Evolutionary conservation across 495 filamentous ascomycete genomes (phyloP), one percentile per base, ranked within the genome.

Genomic region (Hamigera avellanea): DNA sequence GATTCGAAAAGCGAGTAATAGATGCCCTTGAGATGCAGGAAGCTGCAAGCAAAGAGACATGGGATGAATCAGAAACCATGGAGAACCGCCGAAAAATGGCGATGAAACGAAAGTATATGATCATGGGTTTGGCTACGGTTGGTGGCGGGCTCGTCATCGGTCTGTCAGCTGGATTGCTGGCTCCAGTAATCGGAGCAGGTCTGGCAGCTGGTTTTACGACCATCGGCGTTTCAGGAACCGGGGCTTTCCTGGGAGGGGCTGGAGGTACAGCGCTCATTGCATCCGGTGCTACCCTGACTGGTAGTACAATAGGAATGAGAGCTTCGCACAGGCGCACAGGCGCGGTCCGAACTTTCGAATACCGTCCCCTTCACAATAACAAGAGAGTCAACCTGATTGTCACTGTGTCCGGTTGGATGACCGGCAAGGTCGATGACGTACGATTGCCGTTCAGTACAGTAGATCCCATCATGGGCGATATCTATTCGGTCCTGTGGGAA

Each of bases 1-100:
- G 83, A 21, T 99, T 99, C 49, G 91, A 99, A 59, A 96, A 96
- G 62, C 83, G 88, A 19, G 87, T 96, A 13, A 95, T 89, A 12
- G 91, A 99, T 56, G 85, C 93, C 9, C 66, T 99, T 14, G 91
- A 96, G 57, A 94, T 99, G 83, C 91, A 99, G 63, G 81, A 93
- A 45, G 75, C 79, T 26, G 80, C 86, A 7, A 77, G 85, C 19
- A 93, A 89, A 53, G 93, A 99, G 58, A 93, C 85, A 42, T 99
- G 91, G 91, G 86, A 93, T 47, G 91, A 96, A 59, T 76, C 86
- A 12, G 87, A 93, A 31, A 87, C 96, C 51, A 89, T 95, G 74
- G 87, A 89, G 51, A 80, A 72, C 37, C 73, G 91, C 34, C 74
- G 80, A 32, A 94, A 95, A 55, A 61, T 72, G 46, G 83, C 81